Evolutionary conservation across 2,329 filamentous ascomycete species (phyloP), one percentile per base, ranked within the genome.

Genomic region (Hymenoscyphus infarciens): DNA sequence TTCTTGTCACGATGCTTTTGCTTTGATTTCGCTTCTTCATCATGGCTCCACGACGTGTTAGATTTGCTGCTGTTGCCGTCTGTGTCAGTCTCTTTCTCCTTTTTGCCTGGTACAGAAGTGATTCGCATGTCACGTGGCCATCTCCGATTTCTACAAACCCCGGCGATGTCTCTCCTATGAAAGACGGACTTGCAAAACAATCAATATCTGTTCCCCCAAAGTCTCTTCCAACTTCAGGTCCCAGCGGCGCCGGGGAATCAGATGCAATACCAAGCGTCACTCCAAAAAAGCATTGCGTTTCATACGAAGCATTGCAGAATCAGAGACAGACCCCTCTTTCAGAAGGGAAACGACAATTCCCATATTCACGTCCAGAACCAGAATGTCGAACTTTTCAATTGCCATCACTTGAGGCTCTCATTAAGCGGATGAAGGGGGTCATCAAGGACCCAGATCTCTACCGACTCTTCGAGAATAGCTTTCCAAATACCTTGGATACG

Each of bases 351-450:
- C 82, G 94, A 72, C 80, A 85, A 64, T 85, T 97, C 10, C 89
- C 92, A 1, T 96, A 84, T 74, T 91, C 95, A 77, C 86, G 94
- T 16, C 93, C 94, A 1, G 81, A 82, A 2, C 78, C 82, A 56
- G 82, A 85, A 71, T 97, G 93, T 74, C 88, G 93, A 59, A 96
- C 91, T 0, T 96, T 95, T 78, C 84, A 84, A 65, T 89, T 90
- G 4, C 82, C 87, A 3, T 82, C 87, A 5, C 90, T 96, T 15
- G 93, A 97, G 73, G 79, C 86, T 61, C 83, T 91, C 53, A 91
- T 97, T 63, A 76, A 83, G 35, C 81, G 89, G 65, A 84, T 96
- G 79, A 88, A 85, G 52, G 77, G 79, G 35, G 81, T 83, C 56
- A 86, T 97, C 71, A 79, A 85, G 54, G 92, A 97, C 74, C 89